Evolutionary conservation across 1,139 yeast species (phyloP), one percentile per base, ranked within the genome.

Genomic region (Pichia sp.): DNA sequence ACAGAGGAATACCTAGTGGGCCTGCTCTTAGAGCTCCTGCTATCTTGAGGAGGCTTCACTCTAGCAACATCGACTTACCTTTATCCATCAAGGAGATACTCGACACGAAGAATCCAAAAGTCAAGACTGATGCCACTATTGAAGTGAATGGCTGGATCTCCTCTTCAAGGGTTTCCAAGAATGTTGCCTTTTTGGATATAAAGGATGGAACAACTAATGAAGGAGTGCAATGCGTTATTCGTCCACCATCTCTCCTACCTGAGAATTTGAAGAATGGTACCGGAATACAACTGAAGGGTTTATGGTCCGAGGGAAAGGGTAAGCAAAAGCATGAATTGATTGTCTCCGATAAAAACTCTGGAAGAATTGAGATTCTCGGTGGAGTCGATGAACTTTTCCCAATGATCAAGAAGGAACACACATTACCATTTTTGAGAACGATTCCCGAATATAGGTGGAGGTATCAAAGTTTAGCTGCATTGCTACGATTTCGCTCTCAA

Each of bases 391-490:
- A 70, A 1, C 62, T 64, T 26, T 91, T 81, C 53, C 96, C 97
- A 0, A 62, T 91, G 34, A 96, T 87, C 51, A 88, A 87, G 55
- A 86, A 87, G 55, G 65, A 65, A 25, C 87, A 79, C 41, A 61
- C 84, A 1, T 60, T 75, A 23, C 82, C 76, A 45, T 81, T 67
- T 49, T 62, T 93, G 33, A 69, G 98, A 37, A 55, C 62, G 0
- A 61, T 69, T 21, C 94, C 95, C 0, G 75, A 83, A n/a, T 65
- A 84, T 33, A 69, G 96, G 41, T 91, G 86, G 71, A 72, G 85
- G 48, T 75, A 94, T 0, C 56, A 71, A 9, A 71, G 77, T 9
- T 62, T 82, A 33, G 72, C 86, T 0, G 71, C 88, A 1, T 60
- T 86, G 2, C 53, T 87, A 42, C 64, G 96, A 45, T 71, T 82